Evolutionary conservation across 192 early-diverging fungal species (phyloP).

Genomic region (Gamsiella multidivaricata): DNA sequence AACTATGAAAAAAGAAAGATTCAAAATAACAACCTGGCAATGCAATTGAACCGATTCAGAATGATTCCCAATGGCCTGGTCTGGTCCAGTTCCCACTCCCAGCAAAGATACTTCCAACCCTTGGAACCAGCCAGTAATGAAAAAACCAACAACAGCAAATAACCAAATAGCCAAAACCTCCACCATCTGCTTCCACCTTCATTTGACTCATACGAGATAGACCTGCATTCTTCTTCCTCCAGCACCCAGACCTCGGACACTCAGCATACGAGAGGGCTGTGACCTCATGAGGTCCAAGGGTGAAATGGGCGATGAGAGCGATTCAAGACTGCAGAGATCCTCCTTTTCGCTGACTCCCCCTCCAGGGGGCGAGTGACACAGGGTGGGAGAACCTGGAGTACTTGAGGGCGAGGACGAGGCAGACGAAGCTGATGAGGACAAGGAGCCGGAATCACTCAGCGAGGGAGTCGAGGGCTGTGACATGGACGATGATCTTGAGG

Average conservation of each 20-base stretch:
- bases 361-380: neutral
- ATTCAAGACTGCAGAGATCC: constrained; percentile 8
- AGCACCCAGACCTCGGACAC: constrained; percentile 34
- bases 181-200: neutral
- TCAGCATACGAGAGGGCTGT: constrained; percentile 30
- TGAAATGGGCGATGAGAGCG: constrained; percentile 13
- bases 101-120: too few species aligned
- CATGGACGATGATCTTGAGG: constrained; percentile 24
- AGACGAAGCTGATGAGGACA: constrained; percentile 19
- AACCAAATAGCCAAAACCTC: neutral
- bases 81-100: too few species aligned
- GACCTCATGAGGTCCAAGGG: constrained; percentile 19
- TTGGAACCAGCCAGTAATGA: neutral
- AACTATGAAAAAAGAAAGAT: too few species aligned
- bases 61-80: too few species aligned
- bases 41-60: too few species aligned
- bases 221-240: constrained; percentile 37
- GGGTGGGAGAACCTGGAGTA: constrained; percentile 21
- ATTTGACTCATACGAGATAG: constrained; percentile 24
- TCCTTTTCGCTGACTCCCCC: constrained; percentile 22
- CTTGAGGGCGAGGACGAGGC: constrained; percentile 49
- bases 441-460: constrained; percentile 22
- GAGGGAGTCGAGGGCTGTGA: constrained; percentile 40
- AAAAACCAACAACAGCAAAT: neutral
- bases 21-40: too few species aligned